These are phyloP conservation scores for Coffea canephora DNA, from an alignment of 257 asterid genomes.

Conservation along the genomic window DNA sequence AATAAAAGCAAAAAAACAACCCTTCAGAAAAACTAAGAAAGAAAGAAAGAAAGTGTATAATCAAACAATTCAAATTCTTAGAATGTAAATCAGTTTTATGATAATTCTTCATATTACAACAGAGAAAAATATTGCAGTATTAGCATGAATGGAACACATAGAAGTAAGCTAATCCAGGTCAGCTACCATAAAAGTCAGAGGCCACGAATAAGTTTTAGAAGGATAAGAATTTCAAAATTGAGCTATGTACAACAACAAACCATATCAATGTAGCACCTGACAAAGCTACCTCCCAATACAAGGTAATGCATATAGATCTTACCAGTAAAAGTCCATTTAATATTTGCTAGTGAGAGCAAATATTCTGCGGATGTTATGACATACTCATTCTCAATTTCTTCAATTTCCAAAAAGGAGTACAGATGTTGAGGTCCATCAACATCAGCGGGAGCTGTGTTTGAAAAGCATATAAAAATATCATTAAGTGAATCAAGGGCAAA, in stretches of 20 bases:
- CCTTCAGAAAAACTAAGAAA: not conserved
- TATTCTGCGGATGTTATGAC: conserved; percentile 74
- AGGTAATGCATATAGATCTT: conserved; percentile 13
- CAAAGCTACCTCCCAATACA: not conserved
- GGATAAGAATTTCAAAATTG: not conserved
- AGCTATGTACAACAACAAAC: not conserved
- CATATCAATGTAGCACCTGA: not conserved
- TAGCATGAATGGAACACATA: not conserved
- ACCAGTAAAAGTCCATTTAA: conserved; percentile 74
- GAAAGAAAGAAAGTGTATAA: not conserved
- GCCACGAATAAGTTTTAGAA: not conserved
- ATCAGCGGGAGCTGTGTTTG: conserved; percentile 52
- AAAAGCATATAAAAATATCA: not conserved
- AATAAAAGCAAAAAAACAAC: not conserved
- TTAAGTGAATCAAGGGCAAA: conserved; percentile 13
- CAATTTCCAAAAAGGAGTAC: conserved; percentile 60
- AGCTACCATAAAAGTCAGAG: not conserved
- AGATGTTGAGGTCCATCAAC: conserved; percentile 51
- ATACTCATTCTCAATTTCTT: conserved; percentile 85
- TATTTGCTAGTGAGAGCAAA: conserved; percentile 59
- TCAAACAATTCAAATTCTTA: not conserved
- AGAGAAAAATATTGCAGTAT: not conserved
- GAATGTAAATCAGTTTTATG: not conserved
- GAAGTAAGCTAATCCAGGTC: not conserved
- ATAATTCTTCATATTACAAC: not conserved